Conservation (phyloP, 2,329 filamentous ascomycete genomes). For the Cadophora sp. region DNA sequence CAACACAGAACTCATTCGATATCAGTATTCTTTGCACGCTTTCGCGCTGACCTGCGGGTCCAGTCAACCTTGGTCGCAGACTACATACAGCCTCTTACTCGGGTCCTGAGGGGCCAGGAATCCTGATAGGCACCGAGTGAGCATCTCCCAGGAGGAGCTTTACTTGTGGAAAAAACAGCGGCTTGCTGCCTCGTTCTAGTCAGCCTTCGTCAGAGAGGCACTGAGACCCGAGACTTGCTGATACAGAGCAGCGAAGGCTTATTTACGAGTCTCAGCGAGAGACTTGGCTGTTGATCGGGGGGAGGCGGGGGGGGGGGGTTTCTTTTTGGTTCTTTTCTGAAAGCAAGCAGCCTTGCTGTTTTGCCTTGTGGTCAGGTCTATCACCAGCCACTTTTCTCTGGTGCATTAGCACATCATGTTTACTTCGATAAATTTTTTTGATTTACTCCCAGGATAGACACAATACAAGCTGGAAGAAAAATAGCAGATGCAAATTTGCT, state of each 20-base stretch:
- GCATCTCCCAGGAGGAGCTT: not conserved
- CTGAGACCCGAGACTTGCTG: not conserved
- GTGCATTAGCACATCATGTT: not conserved
- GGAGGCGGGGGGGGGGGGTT: too few relatives aligned
- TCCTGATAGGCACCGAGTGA: not conserved
- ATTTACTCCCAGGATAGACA: not conserved
- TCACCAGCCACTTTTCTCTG: not conserved
- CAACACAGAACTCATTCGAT: not conserved
- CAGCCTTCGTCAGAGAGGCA: slow-evolving; percentile 1
- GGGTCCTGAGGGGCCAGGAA: not conserved
- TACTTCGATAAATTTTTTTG: slow-evolving; percentile 2
- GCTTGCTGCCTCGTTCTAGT: slow-evolving; percentile 1
- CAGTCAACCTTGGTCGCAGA: slow-evolving; percentile 1
- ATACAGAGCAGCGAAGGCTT: slow-evolving; percentile 1
- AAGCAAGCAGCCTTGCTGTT: slow-evolving; percentile 3
- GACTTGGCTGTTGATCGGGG: not conserved
- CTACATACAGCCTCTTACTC: slow-evolving; percentile 1
- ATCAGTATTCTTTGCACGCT: not conserved
- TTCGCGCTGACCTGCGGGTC: not conserved
- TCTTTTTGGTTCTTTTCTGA: not conserved
- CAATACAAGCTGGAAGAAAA: not conserved
- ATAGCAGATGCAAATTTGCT: not conserved
- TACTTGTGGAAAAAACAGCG: not conserved
- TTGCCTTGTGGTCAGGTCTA: slow-evolving; percentile 1
- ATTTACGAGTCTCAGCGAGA: not conserved